Evolutionary conservation across 2,329 filamentous ascomycete genomes (phyloP), one percentile per base, ranked within the genome.

Genomic region (Daldinia sp.): DNA sequence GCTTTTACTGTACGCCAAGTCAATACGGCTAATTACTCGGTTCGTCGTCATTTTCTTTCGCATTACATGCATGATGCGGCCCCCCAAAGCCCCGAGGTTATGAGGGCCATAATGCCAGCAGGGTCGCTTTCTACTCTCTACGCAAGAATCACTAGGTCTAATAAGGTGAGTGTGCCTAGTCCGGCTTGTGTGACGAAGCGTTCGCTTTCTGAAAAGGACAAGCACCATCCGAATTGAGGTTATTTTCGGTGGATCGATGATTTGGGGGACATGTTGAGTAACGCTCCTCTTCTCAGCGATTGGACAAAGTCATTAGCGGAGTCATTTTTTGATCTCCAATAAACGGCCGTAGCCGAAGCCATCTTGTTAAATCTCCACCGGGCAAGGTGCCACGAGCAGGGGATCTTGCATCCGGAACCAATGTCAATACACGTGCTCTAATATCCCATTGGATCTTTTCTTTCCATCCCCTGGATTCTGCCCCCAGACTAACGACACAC

Each of bases 291-390:
- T 26, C 23, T 57, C 23, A 37, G 35, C 41, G 10, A 70, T 70
- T 70, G 68, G 58, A 42, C 9, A 41, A 51, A 68, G 35, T 20
- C 57, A 18, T 37, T 60, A 60, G 61, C 30, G 55, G 59, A 35
- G 51, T 39, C n/a, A 59, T 57, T 57, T 62, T 62, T 54, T 65
- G 57, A 68, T 65, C 63, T 51, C 72, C 72, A 74, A 74, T 74
- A 57, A 72, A 65, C 67, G 67, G 70, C 70, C 71, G 37, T 28
- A 70, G 23, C 70, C 72, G 67, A 51, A 55, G 55, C 65, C 63
- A 60, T 33, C 51, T 63, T 15, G 30, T 26, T 53, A 15, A 12
- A 63, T 54, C 57, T 59, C 53, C 60, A 64, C 64, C 50, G 41
- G 10, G 30, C 13, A 41, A 39, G 15, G 54, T 66, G 63, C 35